A percentile compares a stretch with the other conserved stretches of the same genome.
phyloP scores from a whole-genome alignment of 257 asterid species.

The Solanum pimpinellifolium region DNA sequence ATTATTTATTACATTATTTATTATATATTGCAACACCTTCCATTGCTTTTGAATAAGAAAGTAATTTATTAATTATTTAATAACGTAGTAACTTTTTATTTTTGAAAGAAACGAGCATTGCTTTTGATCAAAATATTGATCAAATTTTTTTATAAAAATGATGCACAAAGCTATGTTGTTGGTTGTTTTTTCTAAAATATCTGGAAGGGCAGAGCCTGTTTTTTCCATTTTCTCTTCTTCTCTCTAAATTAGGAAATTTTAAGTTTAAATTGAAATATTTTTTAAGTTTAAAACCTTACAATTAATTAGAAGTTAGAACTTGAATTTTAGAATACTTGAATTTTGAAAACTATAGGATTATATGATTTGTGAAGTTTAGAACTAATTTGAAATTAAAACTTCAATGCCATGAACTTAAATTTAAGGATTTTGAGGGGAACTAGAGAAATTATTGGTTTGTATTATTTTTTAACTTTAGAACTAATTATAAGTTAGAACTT shows the following conservation, averaged over 20 bases:
- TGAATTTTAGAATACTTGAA: background rate
- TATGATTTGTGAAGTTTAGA: background rate
- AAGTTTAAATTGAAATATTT: background rate
- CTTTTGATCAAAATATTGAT: background rate
- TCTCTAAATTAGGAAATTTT: background rate
- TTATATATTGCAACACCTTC: background rate
- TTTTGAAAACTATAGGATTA: too few species aligned
- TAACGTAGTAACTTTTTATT: background rate
- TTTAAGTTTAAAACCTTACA: background rate
- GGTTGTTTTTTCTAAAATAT: background rate
- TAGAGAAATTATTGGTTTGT: background rate
- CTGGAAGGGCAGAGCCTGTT: background rate
- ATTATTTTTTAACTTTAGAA: background rate
- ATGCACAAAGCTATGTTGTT: background rate
- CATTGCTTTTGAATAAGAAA: background rate
- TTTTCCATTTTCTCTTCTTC: background rate
- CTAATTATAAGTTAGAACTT: background rate
- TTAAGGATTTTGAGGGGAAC: background rate
- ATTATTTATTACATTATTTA: too few species aligned
- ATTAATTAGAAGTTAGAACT: background rate
- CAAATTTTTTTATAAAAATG: rapidly evolving
- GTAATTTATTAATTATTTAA: too few species aligned
- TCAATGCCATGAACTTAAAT: background rate
- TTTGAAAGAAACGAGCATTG: background rate
- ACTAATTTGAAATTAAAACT: background rate